Conservation (phyloP, 306 rosid genomes). For the Quercus cerris region DNA sequence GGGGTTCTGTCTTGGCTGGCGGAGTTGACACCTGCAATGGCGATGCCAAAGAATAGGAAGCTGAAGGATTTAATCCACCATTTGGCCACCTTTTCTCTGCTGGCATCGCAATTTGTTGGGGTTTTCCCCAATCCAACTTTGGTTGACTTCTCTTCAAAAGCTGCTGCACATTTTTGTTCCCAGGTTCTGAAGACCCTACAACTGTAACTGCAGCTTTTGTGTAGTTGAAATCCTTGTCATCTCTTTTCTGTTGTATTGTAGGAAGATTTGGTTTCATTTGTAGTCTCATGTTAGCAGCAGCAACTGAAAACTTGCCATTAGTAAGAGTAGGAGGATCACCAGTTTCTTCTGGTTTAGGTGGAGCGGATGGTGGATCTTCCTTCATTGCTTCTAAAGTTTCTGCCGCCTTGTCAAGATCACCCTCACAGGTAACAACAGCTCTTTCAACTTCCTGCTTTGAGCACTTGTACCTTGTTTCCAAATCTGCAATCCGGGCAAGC, state of each 20-base stretch:
- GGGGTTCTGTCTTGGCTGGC: constrained; percentile 62
- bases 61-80: constrained; percentile 59
- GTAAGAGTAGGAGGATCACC: constrained; percentile 58
- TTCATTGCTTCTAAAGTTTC: constrained; percentile 63
- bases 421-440: constrained; percentile 76
- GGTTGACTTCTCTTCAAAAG: constrained; percentile 65
- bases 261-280: constrained; percentile 51
- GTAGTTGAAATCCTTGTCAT: constrained; percentile 80
- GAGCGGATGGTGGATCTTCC: constrained; percentile 56
- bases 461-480: constrained; percentile 63
- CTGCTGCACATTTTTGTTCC: constrained; percentile 60
- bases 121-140: constrained; percentile 77
- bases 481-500: constrained; percentile 64
- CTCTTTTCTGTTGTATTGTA: constrained; percentile 58
- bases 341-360: constrained; percentile 75
- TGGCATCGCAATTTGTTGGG: constrained; percentile 46
- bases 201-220: constrained; percentile 50
- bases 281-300: constrained; percentile 39
- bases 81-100: constrained; percentile 72
- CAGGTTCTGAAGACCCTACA: constrained; percentile 59
- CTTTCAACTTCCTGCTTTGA: constrained; percentile 96
- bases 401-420: constrained; percentile 87
- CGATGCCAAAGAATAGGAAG: constrained; percentile 62
- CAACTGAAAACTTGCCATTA: constrained; percentile 63
- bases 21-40: constrained; percentile 56